phyloP scores from a whole-genome alignment of 2,329 filamentous ascomycete species.

The Epichloe coenophiala region DNA sequence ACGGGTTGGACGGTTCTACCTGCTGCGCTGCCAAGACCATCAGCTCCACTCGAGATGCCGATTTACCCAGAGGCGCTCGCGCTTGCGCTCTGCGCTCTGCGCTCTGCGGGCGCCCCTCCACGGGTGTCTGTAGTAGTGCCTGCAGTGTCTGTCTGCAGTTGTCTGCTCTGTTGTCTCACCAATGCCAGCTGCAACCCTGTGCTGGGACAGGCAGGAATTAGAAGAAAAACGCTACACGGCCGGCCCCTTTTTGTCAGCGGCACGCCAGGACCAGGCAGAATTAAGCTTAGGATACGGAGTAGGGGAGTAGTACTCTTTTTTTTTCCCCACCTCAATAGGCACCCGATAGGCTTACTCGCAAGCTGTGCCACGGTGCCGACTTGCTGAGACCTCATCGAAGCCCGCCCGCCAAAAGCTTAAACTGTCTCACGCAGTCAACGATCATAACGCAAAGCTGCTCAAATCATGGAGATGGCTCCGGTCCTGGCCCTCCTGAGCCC shows the following conservation, averaged over 20 bases:
- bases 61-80: constrained; percentile 4
- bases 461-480: too few relatives aligned
- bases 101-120: neutral
- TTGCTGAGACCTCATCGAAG: neutral
- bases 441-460: too few relatives aligned
- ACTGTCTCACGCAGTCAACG: neutral
- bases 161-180: neutral
- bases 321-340: neutral
- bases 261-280: constrained; percentile 1
- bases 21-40: constrained; percentile 1
- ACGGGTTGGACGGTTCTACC: neutral
- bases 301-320: neutral
- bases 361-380: neutral
- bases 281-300: constrained; percentile 8
- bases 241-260: too few relatives aligned
- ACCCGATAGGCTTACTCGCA: too few relatives aligned
- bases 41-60: constrained; percentile 3
- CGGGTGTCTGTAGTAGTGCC: neutral
- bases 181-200: too few relatives aligned
- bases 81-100: too few relatives aligned
- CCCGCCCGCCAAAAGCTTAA: neutral
- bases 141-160: too few relatives aligned
- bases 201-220: too few relatives aligned
- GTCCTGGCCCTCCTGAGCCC: too few relatives aligned
- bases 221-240: too few relatives aligned